Base-by-base conservation (phyloP, 805 yeast species). In the Suhomyces kilbournensis region DNA sequence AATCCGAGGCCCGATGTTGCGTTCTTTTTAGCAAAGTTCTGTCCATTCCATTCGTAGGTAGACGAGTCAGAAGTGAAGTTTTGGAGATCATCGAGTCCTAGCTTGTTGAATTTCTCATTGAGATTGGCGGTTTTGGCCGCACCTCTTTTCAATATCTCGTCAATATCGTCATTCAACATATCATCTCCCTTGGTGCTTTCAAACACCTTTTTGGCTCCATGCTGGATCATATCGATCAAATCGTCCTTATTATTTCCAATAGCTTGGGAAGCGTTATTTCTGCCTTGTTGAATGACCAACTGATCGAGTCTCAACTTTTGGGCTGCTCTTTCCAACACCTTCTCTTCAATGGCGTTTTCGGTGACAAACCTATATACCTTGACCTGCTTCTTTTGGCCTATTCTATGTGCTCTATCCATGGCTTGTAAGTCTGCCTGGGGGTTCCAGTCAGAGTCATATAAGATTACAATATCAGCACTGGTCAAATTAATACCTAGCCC, bases 391-490 rank as follows among this genome's bases (percentile, higher is more conserved):
- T 89, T 93, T 68, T 92, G 98, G 17, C 98, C 98, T 65, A 92
- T 92, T 76, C 98, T 84, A 66, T 92, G 98, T 0, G 97, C 98
- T 65, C 98, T 81, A 68, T 93, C 98, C 98, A 92, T 92, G 1
- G 97, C 97, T 72, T 92, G 98, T 62, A 92, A 76, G 76, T 92
- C 98, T 0, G 97, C 97, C 66, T 92, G 98, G 1, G 98, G 98
- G 65, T 92, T 92, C 98, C 98, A 92, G 72, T 92, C 98, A 0
- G 96, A 88, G 68, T 92, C 98, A 65, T 83, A 93, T 25, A 92
- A 69, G 3, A 92, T 81, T 47, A 92, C 98, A 43, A 88, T 84
- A 66, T 92, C 97, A 2, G 98, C 98, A 7, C 90, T 82, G 0
- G 96, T 93, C 64, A 92, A 77, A 65, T 93, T 92, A 64, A 92